These are phyloP conservation scores for Calcarisporium arbuscula DNA, from an alignment of 2,329 filamentous ascomycete species.

Conservation along the genomic window DNA sequence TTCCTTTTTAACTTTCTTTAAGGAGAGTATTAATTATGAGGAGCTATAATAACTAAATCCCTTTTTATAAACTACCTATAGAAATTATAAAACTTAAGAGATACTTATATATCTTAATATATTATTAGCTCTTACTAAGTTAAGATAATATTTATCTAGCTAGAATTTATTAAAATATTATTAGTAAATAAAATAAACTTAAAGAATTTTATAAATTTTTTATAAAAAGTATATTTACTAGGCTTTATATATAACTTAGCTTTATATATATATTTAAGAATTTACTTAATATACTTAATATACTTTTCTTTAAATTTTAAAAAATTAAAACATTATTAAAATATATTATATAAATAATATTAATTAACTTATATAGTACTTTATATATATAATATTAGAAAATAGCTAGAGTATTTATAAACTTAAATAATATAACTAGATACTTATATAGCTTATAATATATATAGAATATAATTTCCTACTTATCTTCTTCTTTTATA, in stretches of 20 bases:
- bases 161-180: neutral
- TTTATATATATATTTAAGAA: neutral
- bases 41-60: neutral
- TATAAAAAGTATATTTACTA: neutral
- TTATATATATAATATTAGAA: constrained; percentile 9
- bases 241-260: neutral
- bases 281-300: neutral
- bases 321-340: neutral
- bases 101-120: neutral
- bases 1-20: neutral
- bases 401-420: constrained; percentile 6
- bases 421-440: constrained; percentile 1
- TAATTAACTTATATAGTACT: constrained; percentile 1
- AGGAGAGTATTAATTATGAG: neutral
- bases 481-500: constrained; percentile 5
- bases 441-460: constrained; percentile 6
- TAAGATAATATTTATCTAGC: neutral
- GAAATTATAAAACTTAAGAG: neutral
- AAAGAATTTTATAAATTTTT: neutral
- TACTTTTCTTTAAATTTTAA: neutral
- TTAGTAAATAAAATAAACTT: neutral
- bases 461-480: constrained; percentile 7
- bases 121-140: constrained; percentile 1
- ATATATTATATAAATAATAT: neutral
- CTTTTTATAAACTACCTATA: neutral